Percentiles rank a stretch among this genome's conserved stretches.
Conservation (phyloP, 805 yeast genomes). For the Alloascoidea hylecoeti region DNA sequence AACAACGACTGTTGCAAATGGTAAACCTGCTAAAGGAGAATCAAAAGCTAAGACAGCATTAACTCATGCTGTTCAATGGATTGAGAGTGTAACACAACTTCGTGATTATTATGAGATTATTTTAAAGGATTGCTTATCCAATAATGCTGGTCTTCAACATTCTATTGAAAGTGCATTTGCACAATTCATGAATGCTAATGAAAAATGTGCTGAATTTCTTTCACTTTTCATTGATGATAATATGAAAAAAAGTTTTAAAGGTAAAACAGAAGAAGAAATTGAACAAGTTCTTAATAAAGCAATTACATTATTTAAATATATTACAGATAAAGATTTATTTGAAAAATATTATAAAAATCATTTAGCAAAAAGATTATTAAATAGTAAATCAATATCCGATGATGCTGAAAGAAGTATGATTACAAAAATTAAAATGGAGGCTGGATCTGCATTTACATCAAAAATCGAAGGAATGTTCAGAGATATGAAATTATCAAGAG, state of each 20-base stretch:
- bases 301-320: conserved; percentile 46
- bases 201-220: conserved; percentile 35
- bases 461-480: conserved; percentile 79
- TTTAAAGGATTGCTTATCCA: conserved; percentile 30
- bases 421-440: conserved; percentile 53
- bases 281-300: conserved; percentile 37
- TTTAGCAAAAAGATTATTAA: conserved; percentile 67
- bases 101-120: conserved; percentile 37
- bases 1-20: too few relatives aligned
- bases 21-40: conserved; percentile 6
- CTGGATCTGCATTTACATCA: conserved; percentile 68
- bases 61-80: conserved; percentile 54
- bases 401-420: conserved; percentile 64
- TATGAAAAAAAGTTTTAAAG: conserved; percentile 33
- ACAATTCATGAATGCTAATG: conserved; percentile 39
- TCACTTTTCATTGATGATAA: conserved; percentile 45
- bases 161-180: conserved; percentile 48
- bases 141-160: conserved; percentile 33
- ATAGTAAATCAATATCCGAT: conserved; percentile 24
- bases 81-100: conserved; percentile 36
- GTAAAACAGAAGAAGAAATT: conserved; percentile 28
- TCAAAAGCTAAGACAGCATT: conserved; percentile 16
- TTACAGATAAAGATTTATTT: conserved; percentile 75
- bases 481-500: conserved; percentile 53
- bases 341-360: conserved; percentile 78